These are phyloP conservation scores for Echinosophora koreensis DNA, from an alignment of 306 rosid species.

Conservation along the genomic window DNA sequence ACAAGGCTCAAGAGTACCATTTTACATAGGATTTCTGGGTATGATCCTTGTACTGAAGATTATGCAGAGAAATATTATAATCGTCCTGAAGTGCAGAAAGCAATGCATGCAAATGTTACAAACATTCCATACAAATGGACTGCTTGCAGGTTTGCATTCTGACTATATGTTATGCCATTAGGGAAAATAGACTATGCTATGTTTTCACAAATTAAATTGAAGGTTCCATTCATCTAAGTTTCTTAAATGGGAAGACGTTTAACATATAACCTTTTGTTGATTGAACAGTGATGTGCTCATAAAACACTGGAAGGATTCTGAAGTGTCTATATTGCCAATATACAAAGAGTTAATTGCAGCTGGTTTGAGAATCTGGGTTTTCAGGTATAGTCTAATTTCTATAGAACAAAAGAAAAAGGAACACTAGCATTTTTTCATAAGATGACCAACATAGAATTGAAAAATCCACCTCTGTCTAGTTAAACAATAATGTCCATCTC, in stretches of 20 bases:
- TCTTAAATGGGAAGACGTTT: not conserved
- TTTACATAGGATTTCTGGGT: constrained; percentile 66
- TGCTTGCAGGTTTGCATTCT: constrained; percentile 75
- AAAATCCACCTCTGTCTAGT: no score
- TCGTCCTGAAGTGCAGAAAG: constrained; percentile 72
- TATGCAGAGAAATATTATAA: constrained; percentile 85
- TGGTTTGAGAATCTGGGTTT: constrained; percentile 87
- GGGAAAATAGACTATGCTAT: not conserved
- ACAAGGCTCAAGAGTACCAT: constrained; percentile 62
- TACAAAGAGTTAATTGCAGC: constrained; percentile 83
- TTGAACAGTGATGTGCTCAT: constrained; percentile 67
- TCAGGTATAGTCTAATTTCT: constrained; percentile 62
- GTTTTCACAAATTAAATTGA: not conserved
- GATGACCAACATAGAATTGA: no score
- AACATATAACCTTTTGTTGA: constrained; percentile 3
- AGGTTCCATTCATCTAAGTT: not conserved
- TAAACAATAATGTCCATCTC: no score
- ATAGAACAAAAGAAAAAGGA: not conserved
- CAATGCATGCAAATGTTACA: constrained; percentile 85
- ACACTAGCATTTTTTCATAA: not conserved
- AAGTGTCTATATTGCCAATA: constrained; percentile 71
- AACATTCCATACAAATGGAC: constrained; percentile 83
- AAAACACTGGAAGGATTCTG: constrained; percentile 76
- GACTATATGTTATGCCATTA: not conserved
- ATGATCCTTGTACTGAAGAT: constrained; percentile 85